Evolutionary conservation across 2,329 filamentous ascomycete genomes (phyloP).

Genomic region (Dactylellina sp.): DNA sequence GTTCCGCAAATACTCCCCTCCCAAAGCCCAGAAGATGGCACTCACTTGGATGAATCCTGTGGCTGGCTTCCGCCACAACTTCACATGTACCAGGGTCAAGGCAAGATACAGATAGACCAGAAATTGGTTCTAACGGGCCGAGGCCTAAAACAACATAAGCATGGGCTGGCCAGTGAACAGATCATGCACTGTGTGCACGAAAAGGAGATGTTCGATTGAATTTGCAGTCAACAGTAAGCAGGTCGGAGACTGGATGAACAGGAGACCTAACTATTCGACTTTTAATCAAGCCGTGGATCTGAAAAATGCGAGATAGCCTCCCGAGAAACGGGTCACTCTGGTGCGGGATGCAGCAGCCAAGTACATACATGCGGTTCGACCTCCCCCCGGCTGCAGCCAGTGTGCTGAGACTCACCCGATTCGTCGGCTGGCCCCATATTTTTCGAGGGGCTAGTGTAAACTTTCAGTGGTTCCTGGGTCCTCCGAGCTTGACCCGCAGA

Average conservation of each 20-base stretch:
- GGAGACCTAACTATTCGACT: too few relatives aligned
- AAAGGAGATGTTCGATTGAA: neutral
- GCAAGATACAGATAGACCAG: neutral
- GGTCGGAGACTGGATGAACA: too few relatives aligned
- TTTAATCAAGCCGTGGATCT: conserved; percentile 9
- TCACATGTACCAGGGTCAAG: neutral
- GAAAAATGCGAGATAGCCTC: conserved; percentile 42
- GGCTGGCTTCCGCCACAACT: conserved; percentile 45
- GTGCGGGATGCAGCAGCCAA: conserved; percentile 29
- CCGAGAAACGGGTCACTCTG: conserved; percentile 47
- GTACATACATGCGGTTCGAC: conserved; percentile 30
- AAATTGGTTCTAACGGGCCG: neutral
- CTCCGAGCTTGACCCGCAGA: conserved; percentile 11
- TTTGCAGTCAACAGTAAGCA: too few relatives aligned
- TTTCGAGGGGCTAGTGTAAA: conserved; percentile 33
- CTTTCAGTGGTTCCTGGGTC: conserved; percentile 35
- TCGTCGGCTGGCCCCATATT: conserved; percentile 18
- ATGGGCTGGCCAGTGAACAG: neutral
- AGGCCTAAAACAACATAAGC: neutral
- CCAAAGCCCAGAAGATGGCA: conserved; percentile 1
- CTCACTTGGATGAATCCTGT: conserved; percentile 25
- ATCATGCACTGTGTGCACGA: neutral
- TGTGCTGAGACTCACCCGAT: conserved; percentile 31
- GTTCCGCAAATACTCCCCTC: conserved; percentile 45
- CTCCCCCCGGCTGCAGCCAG: conserved; percentile 26